Evolutionary conservation across 192 early-diverging fungal genomes (phyloP).

Genomic region (Dispira simplex): DNA sequence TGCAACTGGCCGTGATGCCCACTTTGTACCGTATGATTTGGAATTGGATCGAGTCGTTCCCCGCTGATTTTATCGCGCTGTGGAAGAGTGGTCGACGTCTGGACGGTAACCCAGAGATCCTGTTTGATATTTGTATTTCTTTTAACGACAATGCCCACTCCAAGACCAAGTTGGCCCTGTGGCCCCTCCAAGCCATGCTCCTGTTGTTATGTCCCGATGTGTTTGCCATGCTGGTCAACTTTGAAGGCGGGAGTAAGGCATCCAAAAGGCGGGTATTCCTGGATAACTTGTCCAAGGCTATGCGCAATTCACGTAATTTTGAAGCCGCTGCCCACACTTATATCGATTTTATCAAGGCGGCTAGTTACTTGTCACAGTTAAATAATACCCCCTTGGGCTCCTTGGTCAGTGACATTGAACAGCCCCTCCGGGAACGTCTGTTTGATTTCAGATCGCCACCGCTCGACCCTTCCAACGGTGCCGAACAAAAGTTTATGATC

Average conservation of each 20-base stretch:
- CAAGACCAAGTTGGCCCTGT: conserved; percentile 52
- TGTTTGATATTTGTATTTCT: conserved; percentile 53
- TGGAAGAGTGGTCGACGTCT: conserved; percentile 41
- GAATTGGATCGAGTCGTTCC: conserved; percentile 85
- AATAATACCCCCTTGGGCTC: conserved; percentile 43
- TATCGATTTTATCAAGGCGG: conserved; percentile 59
- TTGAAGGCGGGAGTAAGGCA: conserved; percentile 15
- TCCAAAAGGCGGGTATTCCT: conserved; percentile 25
- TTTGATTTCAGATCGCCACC: conserved; percentile 39
- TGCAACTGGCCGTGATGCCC: conserved; percentile 59
- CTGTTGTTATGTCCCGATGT: conserved; percentile 73
- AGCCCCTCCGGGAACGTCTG: conserved; percentile 30
- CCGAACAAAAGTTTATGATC: conserved; percentile 67
- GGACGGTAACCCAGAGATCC: conserved; percentile 51
- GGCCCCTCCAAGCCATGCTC: conserved; percentile 80
- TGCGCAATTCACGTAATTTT: conserved; percentile 32
- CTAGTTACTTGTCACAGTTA: conserved; percentile 43
- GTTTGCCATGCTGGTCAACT: conserved; percentile 3
- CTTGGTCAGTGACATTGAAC: conserved; percentile 54
- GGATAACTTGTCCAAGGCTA: conserved; percentile 31
- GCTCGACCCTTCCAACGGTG: conserved; percentile 33
- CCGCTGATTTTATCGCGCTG: conserved; percentile 64
- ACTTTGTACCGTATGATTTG: conserved; percentile 72
- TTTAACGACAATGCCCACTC: conserved; percentile 44
- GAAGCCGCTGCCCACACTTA: conserved; percentile 57